Evolutionary conservation across 2,329 filamentous ascomycete genomes (phyloP).

Genomic region (Alternaria alternata): DNA sequence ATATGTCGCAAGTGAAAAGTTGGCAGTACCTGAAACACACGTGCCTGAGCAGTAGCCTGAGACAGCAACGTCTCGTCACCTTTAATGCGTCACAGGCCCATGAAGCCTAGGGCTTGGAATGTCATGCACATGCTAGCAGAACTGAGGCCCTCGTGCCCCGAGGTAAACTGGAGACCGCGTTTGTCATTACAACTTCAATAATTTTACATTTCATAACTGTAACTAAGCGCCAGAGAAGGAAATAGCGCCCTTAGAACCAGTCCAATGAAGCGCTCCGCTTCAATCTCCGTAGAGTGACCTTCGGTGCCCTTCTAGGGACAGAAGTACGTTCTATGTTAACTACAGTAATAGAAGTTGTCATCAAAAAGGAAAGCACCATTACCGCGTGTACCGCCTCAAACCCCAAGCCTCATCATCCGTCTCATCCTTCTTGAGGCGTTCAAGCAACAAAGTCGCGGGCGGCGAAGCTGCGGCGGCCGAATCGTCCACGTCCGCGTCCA

Average conservation of each 20-base stretch:
- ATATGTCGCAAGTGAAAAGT: not conserved
- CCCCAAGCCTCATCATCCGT: slow-evolving; percentile 2
- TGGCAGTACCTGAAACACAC: slow-evolving; percentile 10
- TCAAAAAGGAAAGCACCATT: slow-evolving; percentile 40
- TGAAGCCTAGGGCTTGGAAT: not conserved
- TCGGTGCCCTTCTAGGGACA: slow-evolving; percentile 33
- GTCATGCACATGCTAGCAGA: slow-evolving; percentile 6
- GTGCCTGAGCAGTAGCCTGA: slow-evolving; percentile 23
- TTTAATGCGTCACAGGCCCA: slow-evolving; percentile 5
- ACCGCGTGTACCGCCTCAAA: slow-evolving; percentile 26
- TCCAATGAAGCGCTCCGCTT: slow-evolving; percentile 46
- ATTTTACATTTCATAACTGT: slow-evolving; percentile 44
- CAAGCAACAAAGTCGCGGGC: slow-evolving; percentile 47
- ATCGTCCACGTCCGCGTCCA: slow-evolving; percentile 22
- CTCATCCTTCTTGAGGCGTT: not conserved
- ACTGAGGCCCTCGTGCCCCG: not conserved
- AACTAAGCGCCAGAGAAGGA: slow-evolving; percentile 28
- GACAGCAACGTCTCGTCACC: slow-evolving; percentile 20
- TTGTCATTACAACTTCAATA: slow-evolving; percentile 24
- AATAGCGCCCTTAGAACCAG: slow-evolving; percentile 41
- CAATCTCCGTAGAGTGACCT: slow-evolving; percentile 44
- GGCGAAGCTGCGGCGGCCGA: slow-evolving; percentile 37
- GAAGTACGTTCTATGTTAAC: slow-evolving; percentile 38
- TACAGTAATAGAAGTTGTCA: slow-evolving; percentile 22
- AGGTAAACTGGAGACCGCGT: not conserved